Percentiles rank a stretch among this genome's conserved stretches.
Conservation (phyloP, 1,284 basidiomycete species). For the Leccinum solheimii region DNA sequence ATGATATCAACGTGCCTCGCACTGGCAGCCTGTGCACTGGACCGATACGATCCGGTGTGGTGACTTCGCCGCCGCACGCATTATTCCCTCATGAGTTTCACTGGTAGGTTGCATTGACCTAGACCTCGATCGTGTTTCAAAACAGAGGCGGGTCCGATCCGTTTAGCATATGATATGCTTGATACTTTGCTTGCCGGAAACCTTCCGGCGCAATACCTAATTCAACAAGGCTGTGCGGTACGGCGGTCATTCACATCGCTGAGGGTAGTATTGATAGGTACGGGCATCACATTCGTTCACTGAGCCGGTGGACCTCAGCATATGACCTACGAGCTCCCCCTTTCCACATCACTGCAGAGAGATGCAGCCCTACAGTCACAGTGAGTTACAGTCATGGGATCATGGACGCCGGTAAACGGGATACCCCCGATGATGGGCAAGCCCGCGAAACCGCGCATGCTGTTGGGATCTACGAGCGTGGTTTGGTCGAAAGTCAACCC, state of each 20-base stretch:
- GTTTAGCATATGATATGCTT: neutral
- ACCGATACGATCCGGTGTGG: neutral
- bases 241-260: no score
- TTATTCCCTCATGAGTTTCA: neutral
- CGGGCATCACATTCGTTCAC: no score
- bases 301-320: no score
- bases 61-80: neutral
- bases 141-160: neutral
- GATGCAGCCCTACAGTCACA: no score
- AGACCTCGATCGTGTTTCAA: neutral
- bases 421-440: constrained; percentile 13
- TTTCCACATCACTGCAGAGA: no score
- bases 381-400: no score
- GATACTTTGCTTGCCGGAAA: neutral
- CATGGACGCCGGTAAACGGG: no score
- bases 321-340: no score
- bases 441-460: neutral
- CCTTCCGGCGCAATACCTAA: neutral
- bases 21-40: neutral
- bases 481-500: constrained; percentile 1
- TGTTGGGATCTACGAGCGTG: no score
- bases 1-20: neutral
- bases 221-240: neutral
- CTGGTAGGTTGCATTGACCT: neutral
- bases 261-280: no score